These are phyloP conservation scores for Excoecaria agallocha DNA, from an alignment of 345 rosid genomes.

Conservation along the genomic window DNA sequence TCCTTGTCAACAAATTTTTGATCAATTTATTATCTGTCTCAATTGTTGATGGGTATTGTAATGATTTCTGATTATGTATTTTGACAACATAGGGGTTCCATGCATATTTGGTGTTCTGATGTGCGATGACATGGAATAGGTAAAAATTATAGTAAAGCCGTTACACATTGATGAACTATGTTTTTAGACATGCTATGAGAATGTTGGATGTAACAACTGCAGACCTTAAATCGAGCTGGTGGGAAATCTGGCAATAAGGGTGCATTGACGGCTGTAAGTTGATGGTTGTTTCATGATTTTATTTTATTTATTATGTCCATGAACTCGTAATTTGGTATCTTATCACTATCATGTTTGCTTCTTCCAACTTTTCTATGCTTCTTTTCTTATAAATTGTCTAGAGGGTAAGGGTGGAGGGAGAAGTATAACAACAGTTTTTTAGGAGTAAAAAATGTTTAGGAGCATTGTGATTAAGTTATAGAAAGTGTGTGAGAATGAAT, in stretches of 20 bases:
- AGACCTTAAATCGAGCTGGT: conserved; percentile 96
- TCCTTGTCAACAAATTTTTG: not conserved
- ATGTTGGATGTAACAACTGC: conserved; percentile 20
- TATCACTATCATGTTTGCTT: not conserved
- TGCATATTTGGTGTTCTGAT: conserved; percentile 95
- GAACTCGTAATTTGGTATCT: not conserved
- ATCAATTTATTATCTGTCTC: not conserved
- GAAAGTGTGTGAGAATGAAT: not conserved
- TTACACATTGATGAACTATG: conserved; percentile 2
- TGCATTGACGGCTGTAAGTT: conserved; percentile 88
- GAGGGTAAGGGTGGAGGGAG: not conserved
- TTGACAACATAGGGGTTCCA: conserved; percentile 67
- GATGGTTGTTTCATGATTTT: not conserved
- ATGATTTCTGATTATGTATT: not conserved
- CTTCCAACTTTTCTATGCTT: not conserved
- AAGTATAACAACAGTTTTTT: not conserved
- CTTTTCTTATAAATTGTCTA: not conserved
- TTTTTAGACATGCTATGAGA: not conserved
- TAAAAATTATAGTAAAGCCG: conserved; percentile 27
- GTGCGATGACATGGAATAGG: conserved; percentile 98
- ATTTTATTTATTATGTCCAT: not conserved
- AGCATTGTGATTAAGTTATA: not conserved
- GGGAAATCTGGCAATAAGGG: conserved; percentile 96
- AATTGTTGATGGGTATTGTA: not conserved
- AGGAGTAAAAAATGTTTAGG: not conserved